Percentiles rank a stretch among this genome's conserved stretches.
Conservation (phyloP, 768 basidiomycete genomes). For the Hypholoma fasciculare region DNA sequence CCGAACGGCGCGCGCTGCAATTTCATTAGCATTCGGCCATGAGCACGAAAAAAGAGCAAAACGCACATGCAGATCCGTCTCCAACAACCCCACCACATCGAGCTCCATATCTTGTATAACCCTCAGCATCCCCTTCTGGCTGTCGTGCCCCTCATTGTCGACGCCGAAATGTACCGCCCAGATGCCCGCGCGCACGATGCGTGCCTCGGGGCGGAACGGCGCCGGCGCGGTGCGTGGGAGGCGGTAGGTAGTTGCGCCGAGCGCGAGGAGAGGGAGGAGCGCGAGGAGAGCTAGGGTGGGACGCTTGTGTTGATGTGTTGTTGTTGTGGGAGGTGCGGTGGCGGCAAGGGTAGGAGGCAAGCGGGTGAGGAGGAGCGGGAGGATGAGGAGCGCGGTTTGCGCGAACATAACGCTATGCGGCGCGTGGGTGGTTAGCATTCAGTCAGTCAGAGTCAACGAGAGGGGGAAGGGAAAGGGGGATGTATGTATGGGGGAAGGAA, state of each 20-base stretch:
- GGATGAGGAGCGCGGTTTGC: constrained; percentile 50
- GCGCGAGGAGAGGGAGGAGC: constrained; percentile 29
- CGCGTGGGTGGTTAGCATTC: neutral
- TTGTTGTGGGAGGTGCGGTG: neutral
- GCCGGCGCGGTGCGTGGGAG: constrained; percentile 48
- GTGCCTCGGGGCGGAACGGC: constrained; percentile 62
- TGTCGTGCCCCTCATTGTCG: constrained; percentile 73
- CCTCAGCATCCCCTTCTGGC: constrained; percentile 65
- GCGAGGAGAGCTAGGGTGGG: neutral
- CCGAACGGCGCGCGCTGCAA: constrained; percentile 57
- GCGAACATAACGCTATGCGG: constrained; percentile 48
- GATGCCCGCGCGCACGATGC: constrained; percentile 79
- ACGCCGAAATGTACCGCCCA: constrained; percentile 93
- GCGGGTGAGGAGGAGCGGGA: constrained; percentile 30
- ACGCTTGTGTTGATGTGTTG: neutral
- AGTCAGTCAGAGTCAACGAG: neutral
- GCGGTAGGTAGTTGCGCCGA: constrained; percentile 54
- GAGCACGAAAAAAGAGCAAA: too few relatives aligned
- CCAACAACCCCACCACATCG: constrained; percentile 82
- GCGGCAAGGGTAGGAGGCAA: too few relatives aligned
- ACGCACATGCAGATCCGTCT: constrained; percentile 84
- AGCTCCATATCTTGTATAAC: constrained; percentile 72
- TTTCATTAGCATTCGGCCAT: constrained; percentile 1
- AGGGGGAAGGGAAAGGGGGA: too few relatives aligned
- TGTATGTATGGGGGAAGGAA: too few relatives aligned